A percentile compares a stretch with the other conserved stretches of the same genome.
These are phyloP conservation scores for Inga oerstediana DNA, from an alignment of 306 rosid genomes.

Conservation along the genomic window DNA sequence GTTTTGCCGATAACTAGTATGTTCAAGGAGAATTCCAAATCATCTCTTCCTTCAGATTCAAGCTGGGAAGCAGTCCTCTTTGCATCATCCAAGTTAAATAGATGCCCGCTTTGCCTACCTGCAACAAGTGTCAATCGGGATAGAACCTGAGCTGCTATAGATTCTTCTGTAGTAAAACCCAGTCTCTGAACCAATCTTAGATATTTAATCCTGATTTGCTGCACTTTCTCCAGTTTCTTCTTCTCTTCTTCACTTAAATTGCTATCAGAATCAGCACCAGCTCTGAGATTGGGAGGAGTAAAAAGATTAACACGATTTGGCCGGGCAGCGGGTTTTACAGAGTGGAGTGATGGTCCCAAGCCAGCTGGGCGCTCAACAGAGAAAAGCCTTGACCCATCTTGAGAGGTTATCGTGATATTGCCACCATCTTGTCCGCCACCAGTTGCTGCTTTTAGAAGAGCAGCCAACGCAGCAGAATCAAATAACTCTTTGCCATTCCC, in stretches of 20 bases:
- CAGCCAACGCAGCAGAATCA: constrained; percentile 92
- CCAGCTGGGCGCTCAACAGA: constrained; percentile 99
- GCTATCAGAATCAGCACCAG: constrained; percentile 49
- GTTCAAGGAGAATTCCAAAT: constrained; percentile 71
- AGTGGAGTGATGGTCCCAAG: constrained; percentile 77
- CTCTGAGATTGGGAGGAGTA: constrained; percentile 47
- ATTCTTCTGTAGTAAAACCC: constrained; percentile 79
- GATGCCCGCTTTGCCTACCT: constrained; percentile 66
- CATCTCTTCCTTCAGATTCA: constrained; percentile 74
- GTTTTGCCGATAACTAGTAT: constrained; percentile 90
- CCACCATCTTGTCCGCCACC: constrained; percentile 78
- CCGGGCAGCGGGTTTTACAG: constrained; percentile 68
- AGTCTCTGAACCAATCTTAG: constrained; percentile 82
- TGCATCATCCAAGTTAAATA: constrained; percentile 76
- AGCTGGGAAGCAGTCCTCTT: constrained; percentile 71
- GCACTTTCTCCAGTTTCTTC: constrained; percentile 68
- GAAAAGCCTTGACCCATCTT: constrained; percentile 92
- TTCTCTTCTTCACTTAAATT: constrained; percentile 83
- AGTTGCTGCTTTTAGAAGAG: constrained; percentile 90
- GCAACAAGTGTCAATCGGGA: constrained; percentile 74
- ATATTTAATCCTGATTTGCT: constrained; percentile 73
- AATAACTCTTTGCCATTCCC: constrained; percentile 83
- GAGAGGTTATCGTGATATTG: constrained; percentile 72
- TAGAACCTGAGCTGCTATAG: constrained; percentile 82
- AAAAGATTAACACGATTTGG: constrained; percentile 60